Evolutionary conservation across 140 eudicot genomes (phyloP), one percentile per base, ranked within the genome.

Genomic region (Flaveria floridana): DNA sequence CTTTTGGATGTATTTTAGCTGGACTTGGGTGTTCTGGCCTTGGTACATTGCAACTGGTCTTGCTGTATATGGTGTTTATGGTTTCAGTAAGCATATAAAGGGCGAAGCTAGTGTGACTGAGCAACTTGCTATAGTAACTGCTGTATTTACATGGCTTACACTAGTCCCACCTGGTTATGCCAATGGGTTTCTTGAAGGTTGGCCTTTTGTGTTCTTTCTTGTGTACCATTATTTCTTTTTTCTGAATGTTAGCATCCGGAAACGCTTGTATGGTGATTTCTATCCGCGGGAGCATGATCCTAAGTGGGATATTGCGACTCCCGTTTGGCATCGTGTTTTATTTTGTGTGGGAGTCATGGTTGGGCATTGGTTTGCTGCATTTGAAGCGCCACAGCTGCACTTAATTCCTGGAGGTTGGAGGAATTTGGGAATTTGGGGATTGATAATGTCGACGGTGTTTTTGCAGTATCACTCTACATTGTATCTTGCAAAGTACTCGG

Each of bases 21-120:
- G 93, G 97, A 85, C 89, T 11, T 88, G 97, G 98, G 58, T 88
- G 30, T 90, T 86, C 58, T 93, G 97, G 98, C 98, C 98, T 7
- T 88, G 96, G 98, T 73, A 74, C 77, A 73, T 84, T 77, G 97
- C 96, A 20, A 62, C 81, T 44, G 81, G 81, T 4, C 25, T 86
- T 7, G 94, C 87, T 42, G 46, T 79, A 15, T 93, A 88, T 41
- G 96, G 97, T n/a, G 6, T 85, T 13, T 86, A 85, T 68, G 58
- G 96, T 66, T 75, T 86, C 25, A 75, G 68, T 11, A 88, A 82
- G 81, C 82, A 89, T 71, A 51, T 82, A 19, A 77, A 70, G 23
- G 97, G 96, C 0, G 86, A 86, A 65, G 89, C 96, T 37, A 88
- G 58, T 65, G 83, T 56, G 3, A 34, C 64, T 65, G 91, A 93